A percentile compares a stretch with the other conserved stretches of the same genome.
Conservation (phyloP, 2,329 filamentous ascomycete species). For the Sclerotinia minor region DNA sequence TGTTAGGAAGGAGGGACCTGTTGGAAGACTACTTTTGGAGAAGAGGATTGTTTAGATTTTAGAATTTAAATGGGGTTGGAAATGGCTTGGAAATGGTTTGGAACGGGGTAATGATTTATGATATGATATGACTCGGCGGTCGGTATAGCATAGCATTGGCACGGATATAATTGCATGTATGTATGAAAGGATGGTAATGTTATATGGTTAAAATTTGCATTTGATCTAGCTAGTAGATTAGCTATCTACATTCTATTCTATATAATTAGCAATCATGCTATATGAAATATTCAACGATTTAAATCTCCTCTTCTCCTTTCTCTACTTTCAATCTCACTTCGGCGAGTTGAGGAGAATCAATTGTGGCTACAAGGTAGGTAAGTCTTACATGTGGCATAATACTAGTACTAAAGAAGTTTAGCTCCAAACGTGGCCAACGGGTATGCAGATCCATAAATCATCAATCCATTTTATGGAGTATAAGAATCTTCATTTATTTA, state of each 20-base stretch:
- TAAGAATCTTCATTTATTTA: neutral
- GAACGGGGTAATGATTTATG: slow-evolving; percentile 6
- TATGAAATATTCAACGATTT: neutral
- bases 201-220: neutral
- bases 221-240: neutral
- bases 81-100: too few relatives aligned
- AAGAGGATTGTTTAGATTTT: slow-evolving; percentile 34
- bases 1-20: slow-evolving; percentile 46
- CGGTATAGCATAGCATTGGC: neutral
- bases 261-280: neutral
- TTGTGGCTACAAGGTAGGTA: neutral
- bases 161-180: slow-evolving; percentile 11
- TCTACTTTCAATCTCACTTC: neutral
- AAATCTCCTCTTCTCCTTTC: too few relatives aligned
- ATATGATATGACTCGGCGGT: neutral
- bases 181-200: neutral
- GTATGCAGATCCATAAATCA: neutral
- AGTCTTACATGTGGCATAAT: neutral
- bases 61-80: neutral
- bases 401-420: neutral
- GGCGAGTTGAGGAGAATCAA: neutral
- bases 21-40: slow-evolving; percentile 53
- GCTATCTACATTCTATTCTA: neutral
- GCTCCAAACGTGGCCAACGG: neutral
- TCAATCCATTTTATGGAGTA: slow-evolving; percentile 2